Base-by-base conservation (phyloP, 805 yeast genomes). In the Komagataella phaffii region DNA sequence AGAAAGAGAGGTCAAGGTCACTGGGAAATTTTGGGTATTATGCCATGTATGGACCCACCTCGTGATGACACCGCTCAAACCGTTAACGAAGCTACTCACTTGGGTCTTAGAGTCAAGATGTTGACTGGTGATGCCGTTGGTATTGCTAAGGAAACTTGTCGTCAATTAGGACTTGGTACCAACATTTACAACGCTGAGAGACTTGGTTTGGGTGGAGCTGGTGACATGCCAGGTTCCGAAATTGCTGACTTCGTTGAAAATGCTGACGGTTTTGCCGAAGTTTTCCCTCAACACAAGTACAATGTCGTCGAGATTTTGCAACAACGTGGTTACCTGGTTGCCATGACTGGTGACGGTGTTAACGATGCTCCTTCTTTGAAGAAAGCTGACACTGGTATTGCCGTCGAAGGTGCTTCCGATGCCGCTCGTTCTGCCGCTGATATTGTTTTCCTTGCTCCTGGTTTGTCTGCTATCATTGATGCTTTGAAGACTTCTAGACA, bases 321-420 rank as follows among this genome's bases (percentile, higher is more conserved):
- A 79, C 80, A 83, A 71, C 84, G 96, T 81, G 96, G 96, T 75
- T 88, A 85, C 83, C 80, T 88, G 75, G 95, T 89, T 75, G 96
- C 96, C 74, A 88, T 88, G 96, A 88, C 96, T 79, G 96, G 96
- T 85, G 96, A 88, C 71, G 96, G 96, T 87, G 96, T 88, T 70
- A 88, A 88, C 79, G 96, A 88, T 76, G 96, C 96, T 65, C 96
- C 96, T 66, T 88, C 96, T 59, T 81, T 88, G 75, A 88, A 88
- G 88, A 88, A 88, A 81, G 95, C 95, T 64, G 89, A 83, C 67
- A 81, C 87, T 61, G 97, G 97, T 84, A 89, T 89, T 78, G 96
- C 97, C 67, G 96, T 88, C 72, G 96, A 88, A 78, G 96, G 96
- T 83, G 90, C 96, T 65, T 85, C 96, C 62, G 96, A 88, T 76